Conservation (phyloP, 1,284 basidiomycete genomes). For the Pulveroboletus sp. region DNA sequence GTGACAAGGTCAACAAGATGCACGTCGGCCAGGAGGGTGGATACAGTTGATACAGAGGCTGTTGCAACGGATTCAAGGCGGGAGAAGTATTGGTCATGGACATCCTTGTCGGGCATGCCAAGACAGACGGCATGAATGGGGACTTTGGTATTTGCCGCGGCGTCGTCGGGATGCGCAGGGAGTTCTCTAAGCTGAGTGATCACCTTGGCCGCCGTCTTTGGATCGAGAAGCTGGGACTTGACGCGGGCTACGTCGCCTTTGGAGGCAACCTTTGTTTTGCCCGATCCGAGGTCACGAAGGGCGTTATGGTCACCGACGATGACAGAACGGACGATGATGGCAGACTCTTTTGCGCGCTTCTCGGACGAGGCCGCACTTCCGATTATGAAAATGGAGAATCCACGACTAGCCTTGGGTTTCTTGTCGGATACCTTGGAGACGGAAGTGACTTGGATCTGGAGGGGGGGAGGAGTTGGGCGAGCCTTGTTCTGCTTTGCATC, state of each 20-base stretch:
- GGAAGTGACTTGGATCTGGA: conserved; percentile 10
- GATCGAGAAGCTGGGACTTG: conserved; percentile 66
- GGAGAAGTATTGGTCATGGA: conserved; percentile 55
- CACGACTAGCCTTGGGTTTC: conserved; percentile 37
- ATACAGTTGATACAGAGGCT: conserved; percentile 52
- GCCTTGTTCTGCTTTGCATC: conserved; percentile 32
- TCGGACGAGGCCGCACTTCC: conserved; percentile 43
- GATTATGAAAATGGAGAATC: conserved; percentile 27
- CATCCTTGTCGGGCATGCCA: conserved; percentile 58
- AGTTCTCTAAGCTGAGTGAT: conserved; percentile 65
- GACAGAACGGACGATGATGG: conserved; percentile 60
- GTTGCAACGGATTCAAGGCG: conserved; percentile 46
- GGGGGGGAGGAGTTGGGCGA: conserved; percentile 8
- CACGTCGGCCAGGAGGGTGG: conserved; percentile 53
- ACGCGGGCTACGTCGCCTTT: conserved; percentile 61
- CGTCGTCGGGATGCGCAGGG: conserved; percentile 36
- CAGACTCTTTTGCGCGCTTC: conserved; percentile 63
- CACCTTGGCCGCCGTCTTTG: conserved; percentile 67
- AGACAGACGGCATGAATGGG: conserved; percentile 81
- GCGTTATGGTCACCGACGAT: conserved; percentile 59
- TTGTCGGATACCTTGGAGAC: conserved; percentile 31
- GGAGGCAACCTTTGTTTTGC: conserved; percentile 43
- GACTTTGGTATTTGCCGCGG: conserved; percentile 21
- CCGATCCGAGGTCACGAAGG: conserved; percentile 27
- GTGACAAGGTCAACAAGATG: conserved; percentile 58